Percentiles rank a stretch among this genome's conserved stretches.
Evolutionary conservation across 352 stramenopile genomes (phyloP).

Genomic region (Phytophthora colocasiae): DNA sequence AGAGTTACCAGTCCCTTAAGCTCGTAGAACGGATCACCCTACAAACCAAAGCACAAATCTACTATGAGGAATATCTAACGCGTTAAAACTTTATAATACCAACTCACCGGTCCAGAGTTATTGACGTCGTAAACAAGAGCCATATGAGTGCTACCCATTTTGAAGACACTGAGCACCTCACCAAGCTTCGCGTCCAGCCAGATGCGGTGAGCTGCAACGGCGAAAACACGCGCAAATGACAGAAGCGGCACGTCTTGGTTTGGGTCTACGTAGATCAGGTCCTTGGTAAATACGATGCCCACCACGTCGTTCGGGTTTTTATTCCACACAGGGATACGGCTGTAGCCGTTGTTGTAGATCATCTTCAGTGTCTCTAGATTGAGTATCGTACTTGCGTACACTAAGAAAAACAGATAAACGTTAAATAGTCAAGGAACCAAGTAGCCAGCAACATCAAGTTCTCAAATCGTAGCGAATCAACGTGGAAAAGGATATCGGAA

Average conservation of each 20-base stretch:
- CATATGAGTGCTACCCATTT: slow-evolving; percentile 76
- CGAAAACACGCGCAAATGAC: slow-evolving; percentile 93
- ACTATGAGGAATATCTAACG: background rate
- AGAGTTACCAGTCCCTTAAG: slow-evolving; percentile 97
- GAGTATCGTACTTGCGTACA: slow-evolving; percentile 55
- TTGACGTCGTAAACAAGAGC: slow-evolving; percentile 84
- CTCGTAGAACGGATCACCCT: slow-evolving; percentile 96
- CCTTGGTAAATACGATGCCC: slow-evolving; percentile 96
- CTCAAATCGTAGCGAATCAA: slow-evolving; percentile 1
- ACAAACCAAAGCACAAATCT: background rate
- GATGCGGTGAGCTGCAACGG: slow-evolving; percentile 73
- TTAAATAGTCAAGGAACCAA: slow-evolving; percentile 42
- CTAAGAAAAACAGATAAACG: slow-evolving; percentile 16
- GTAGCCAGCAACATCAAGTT: slow-evolving; percentile 8
- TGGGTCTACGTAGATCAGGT: slow-evolving; percentile 87
- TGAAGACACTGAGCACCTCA: slow-evolving; percentile 80
- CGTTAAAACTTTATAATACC: background rate
- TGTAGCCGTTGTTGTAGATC: slow-evolving; percentile 94
- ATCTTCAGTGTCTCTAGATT: slow-evolving; percentile 67
- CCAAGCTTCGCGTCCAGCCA: slow-evolving; percentile 73
- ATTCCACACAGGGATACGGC: slow-evolving; percentile 95
- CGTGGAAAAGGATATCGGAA: slow-evolving; percentile 66
- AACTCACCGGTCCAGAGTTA: slow-evolving; percentile 74
- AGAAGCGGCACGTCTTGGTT: slow-evolving; percentile 72
- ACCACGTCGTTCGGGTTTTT: slow-evolving; percentile 97